Base-by-base conservation (phyloP, 805 yeast species). In the Nakazawaea peltata region DNA sequence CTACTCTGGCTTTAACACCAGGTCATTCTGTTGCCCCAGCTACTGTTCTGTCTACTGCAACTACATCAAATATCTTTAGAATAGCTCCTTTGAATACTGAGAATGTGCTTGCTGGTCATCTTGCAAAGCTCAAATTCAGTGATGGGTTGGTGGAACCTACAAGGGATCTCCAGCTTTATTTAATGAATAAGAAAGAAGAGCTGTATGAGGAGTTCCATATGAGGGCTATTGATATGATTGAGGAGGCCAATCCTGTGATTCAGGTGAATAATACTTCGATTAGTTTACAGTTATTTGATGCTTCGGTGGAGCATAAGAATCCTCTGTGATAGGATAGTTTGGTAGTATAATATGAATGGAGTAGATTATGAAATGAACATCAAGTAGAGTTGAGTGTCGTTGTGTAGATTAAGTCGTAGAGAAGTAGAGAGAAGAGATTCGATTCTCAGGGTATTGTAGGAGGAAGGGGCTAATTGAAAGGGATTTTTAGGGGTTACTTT, bases 171-270 rank as follows among this genome's bases (percentile, higher is more conserved):
- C 30, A 37, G 9, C 30, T 42, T 26, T 53, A 41, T 26, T 37
- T 57, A 33, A 36, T 45, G 32, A 52, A 57, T 22, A 50, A 44
- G 36, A 37, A 49, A 3, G 41, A 44, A 8, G 49, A 50, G 32
- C 39, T 45, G 23, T 60, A 59, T 41, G 41, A 51, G 10, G 67
- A 61, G 22, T 59, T 71, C 38, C 56, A 49, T 17, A 46, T 66
- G 30, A 63, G 69, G 40, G 59, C 74, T 10, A 74, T 75, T 51
- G 84, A 77, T 44, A 47, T 75, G 44, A 61, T 77, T 30, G 81
- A 76, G 45, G 81, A 77, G 36, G 58, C 77, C 1, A 69, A 61
- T 42, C 70, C 76, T 1, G 45, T 55, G 5, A 56, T 61, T 39
- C 59, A 67, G 5, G 42, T 60, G 19, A 74, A 75, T 48, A 81